Conservation (phyloP, 768 basidiomycete species). For the Panellus pusillus region DNA sequence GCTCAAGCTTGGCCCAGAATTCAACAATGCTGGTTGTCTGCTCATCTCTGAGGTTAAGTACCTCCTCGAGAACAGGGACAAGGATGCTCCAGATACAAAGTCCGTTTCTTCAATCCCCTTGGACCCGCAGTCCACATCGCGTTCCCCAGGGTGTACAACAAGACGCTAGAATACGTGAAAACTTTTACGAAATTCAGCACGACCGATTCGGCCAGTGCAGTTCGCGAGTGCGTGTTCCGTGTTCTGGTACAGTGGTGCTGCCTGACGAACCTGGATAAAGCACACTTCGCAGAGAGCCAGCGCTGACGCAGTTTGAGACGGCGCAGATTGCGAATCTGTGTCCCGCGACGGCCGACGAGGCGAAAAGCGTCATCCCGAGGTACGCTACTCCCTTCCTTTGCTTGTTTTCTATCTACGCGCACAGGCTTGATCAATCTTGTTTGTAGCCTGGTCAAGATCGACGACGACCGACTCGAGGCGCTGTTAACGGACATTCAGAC, state of each 20-base stretch:
- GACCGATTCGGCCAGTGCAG: conserved; percentile 79
- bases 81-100: conserved; percentile 87
- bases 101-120: conserved; percentile 35
- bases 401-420: too few relatives aligned
- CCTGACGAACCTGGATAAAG: conserved; percentile 34
- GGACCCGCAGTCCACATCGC: neutral
- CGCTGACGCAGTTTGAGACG: conserved; percentile 86
- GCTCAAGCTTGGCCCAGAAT: conserved; percentile 79
- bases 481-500: conserved; percentile 87
- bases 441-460: conserved; percentile 72
- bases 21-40: conserved; percentile 89
- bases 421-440: neutral
- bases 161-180: conserved; percentile 89
- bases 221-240: conserved; percentile 70
- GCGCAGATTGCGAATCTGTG: conserved; percentile 92
- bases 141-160: conserved; percentile 78
- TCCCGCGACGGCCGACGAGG: conserved; percentile 85
- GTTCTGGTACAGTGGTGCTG: neutral
- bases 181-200: conserved; percentile 90
- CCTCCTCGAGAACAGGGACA: conserved; percentile 82
- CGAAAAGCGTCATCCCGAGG: conserved; percentile 91
- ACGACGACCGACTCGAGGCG: conserved; percentile 82
- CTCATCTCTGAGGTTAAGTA: conserved; percentile 93
- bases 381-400: conserved; percentile 26
- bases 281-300: conserved; percentile 75